Evolutionary conservation across 192 early-diverging fungal species (phyloP), one percentile per base, ranked within the genome.

Genomic region (Oehlia diaphana): DNA sequence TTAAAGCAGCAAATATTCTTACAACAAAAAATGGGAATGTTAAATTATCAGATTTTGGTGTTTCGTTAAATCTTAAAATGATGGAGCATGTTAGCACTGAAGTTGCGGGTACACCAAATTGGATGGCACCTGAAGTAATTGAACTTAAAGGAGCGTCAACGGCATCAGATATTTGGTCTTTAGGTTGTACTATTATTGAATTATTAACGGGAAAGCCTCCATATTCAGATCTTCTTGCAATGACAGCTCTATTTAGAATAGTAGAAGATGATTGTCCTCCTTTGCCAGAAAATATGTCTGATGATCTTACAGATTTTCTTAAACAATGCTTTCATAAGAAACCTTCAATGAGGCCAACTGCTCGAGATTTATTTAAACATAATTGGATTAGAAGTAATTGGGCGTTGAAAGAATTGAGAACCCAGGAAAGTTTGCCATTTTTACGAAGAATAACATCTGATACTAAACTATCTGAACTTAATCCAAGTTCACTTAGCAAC

Each of bases 1-100:
- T 99, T 31, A 99, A 99, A 84, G 96, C 95, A 3, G 96, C 96
- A 65, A 99, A 99, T 83, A 95, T 99, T 67, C 82, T 99, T 61
- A 95, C 95, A 0, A 99, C 97, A n/a, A 99, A 99, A 79, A 92
- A 92, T 37, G 97, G 96, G 2, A 92, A 95, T 81, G 95, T 97
- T 6, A 99, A 99, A 82, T 86, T 99, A 42, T 93, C 95, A 0
- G 97, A 99, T 80, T 99, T 99, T 88, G 97, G 97, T 50, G 96
- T 99, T 12, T 95, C 96, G 21, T 88, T 94, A 44, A 95, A 97
- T 64, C 90, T 97, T 26, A 92, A 92, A 84, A 85, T 91, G 76
- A 86, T 86, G 75, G 89, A 88, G 63, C 87, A 90, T 3, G 87
- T 83, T 72, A 88, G 89, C 67, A 91, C 91, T 28, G 91, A 93